Evolutionary conservation across 768 basidiomycete species (phyloP).

Genomic region (Trametes punicea): DNA sequence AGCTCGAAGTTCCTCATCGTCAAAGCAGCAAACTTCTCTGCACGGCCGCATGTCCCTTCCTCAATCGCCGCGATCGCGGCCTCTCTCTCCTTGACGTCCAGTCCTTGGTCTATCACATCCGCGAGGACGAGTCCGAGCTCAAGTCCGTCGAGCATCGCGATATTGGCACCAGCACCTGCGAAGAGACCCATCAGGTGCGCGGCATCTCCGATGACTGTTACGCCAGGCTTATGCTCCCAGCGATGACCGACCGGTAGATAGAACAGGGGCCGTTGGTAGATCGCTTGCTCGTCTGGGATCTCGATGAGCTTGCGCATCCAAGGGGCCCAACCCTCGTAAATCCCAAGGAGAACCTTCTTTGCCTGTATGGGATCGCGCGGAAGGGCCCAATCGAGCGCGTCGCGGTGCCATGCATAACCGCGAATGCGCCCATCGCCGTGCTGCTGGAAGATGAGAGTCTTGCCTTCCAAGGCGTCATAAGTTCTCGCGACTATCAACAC

Average conservation of each 20-base stretch:
- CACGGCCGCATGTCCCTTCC: background rate
- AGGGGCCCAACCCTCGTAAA: constrained; percentile 9
- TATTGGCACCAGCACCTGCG: background rate
- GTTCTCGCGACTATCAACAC: constrained; percentile 33
- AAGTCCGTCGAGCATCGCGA: background rate
- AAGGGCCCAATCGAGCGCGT: constrained; percentile 8
- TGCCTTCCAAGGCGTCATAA: constrained; percentile 23
- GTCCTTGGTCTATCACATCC: background rate
- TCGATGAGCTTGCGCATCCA: constrained; percentile 13
- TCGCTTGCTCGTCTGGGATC: constrained; percentile 1
- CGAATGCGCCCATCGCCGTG: constrained; percentile 12
- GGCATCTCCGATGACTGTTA: background rate
- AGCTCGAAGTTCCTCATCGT: background rate
- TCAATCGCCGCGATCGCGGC: background rate
- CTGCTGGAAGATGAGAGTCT: constrained; percentile 2
- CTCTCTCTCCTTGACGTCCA: background rate
- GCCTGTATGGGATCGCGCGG: constrained; percentile 8
- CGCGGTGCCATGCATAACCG: constrained; percentile 13
- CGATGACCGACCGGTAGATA: background rate
- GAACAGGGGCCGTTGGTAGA: background rate
- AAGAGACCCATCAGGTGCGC: background rate
- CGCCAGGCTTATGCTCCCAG: background rate
- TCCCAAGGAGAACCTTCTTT: constrained; percentile 3
- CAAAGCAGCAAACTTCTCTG: background rate
- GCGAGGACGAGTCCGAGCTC: background rate